Evolutionary conservation across 2,329 filamentous ascomycete genomes (phyloP), one percentile per base, ranked within the genome.

Genomic region (Nemania serpens): DNA sequence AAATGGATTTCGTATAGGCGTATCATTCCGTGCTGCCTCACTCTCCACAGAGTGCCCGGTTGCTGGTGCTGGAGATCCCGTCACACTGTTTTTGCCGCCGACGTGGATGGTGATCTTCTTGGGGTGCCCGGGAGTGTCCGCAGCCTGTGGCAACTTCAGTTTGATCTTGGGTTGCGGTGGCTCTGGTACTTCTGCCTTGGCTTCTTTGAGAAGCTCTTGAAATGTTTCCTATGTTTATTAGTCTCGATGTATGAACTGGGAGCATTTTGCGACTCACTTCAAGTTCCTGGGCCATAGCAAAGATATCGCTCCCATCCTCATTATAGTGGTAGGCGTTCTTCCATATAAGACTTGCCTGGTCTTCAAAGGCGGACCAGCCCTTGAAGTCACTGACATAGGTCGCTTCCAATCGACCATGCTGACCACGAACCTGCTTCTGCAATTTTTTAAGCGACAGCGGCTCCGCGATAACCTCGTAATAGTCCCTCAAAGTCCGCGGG

Each of bases 281-380:
- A 6, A 97, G 84, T 61, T 95, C 88, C 50, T 88, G 85, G 0
- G 92, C 91, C 62, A 95, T 80, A 20, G 85, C 81, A 65, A 88
- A 91, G 53, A 97, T 93, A 15, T 92, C 89, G 70, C 93, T 97
- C 3, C 89, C 91, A 71, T 97, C 93, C 74, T 97, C 91, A 68
- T 97, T 97, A 79, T 94, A 97, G 61, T 89, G 89, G 70, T 88
- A 90, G 0, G 93, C 92, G 75, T 97, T 97, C 50, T 83, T 84
- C 93, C 93, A 97, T 45, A 97, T 87, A 54, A 91, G 82, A 69
- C 88, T 90, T 12, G 91, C 83, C 70, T 91, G 90, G 55, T 93
- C 88, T 73, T 92, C 91, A 66, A 97, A 91, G 0, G 87, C 83
- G 58, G 87, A 83, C 93, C 93, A 97, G 52, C 81, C 90, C 74